Evolutionary conservation across 2,329 filamentous ascomycete genomes (phyloP), one percentile per base, ranked within the genome.

Genomic region (Paraconiothyrium brasiliense): DNA sequence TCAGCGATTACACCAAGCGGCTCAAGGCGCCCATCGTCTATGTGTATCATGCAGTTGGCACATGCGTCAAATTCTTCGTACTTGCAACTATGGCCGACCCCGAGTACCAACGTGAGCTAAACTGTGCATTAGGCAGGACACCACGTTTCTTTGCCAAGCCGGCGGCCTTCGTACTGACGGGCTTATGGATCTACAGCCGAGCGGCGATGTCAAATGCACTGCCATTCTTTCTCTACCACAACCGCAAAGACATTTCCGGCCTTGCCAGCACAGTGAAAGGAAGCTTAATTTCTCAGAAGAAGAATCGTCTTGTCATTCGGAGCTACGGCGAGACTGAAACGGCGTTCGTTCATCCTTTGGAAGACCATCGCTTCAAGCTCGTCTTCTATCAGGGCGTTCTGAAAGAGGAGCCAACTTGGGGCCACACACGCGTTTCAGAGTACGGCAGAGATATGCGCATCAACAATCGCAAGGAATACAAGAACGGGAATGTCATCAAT

Each of bases 71-170:
- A 57, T 84, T 85, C 65, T 73, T 83, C 37, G 73, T 84, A 8
- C 79, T 85, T 47, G 82, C 84, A 11, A 74, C 84, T 22, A 79
- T 85, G 64, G 84, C 84, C 2, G 84, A 86, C 65, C 79, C 82
- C 0, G 84, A 86, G 64, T 84, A 82, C 61, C 81, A 85, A 63
- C 75, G 83, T 62, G 84, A 86, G 58, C 75, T 85, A 49, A 78
- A 82, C 59, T 81, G 82, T 67, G 79, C 81, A 52, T 76, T 83
- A 55, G 69, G 72, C 48, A 56, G 66, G 22, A 77, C 78, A 27
- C 77, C 78, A 13, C 64, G 62, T 3, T 50, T 79, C 24, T 51
- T 83, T 11, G 76, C 76, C 4, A 73, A 75, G 22, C 80, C 80
- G 10, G 67, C 71, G 4, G 78, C 76, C 0, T 80, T 81, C 52